phyloP scores from a whole-genome alignment of 177 flowering plant species.

The Vitis hybrid region DNA sequence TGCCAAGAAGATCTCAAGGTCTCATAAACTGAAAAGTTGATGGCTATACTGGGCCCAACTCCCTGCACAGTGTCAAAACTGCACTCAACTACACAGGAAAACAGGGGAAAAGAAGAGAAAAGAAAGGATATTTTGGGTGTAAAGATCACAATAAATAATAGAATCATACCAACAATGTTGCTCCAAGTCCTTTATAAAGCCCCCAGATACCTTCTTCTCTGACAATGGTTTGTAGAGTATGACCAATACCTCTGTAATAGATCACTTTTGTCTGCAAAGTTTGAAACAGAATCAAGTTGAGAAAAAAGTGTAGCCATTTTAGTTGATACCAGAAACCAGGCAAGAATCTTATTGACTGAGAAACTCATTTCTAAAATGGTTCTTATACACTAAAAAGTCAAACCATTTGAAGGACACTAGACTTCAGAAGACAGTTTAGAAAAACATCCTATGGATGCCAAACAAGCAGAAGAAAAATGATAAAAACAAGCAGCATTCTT shows the following conservation, averaged over 20 bases:
- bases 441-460: not conserved
- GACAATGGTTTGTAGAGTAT: conserved; percentile 55
- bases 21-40: conserved; percentile 69
- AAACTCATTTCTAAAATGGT: not conserved
- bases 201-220: conserved; percentile 60
- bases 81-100: conserved; percentile 3
- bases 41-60: conserved; percentile 74
- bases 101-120: not conserved
- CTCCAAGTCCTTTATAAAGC: conserved; percentile 75
- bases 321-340: not conserved
- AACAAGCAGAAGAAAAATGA: not conserved
- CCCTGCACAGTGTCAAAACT: conserved; percentile 37
- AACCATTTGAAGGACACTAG: not conserved
- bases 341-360: not conserved
- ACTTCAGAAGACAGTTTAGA: not conserved
- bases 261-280: conserved; percentile 50
- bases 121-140: not conserved
- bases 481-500: not conserved
- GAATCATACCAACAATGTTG: conserved; percentile 56
- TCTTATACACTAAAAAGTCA: not conserved
- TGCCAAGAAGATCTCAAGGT: conserved; percentile 57
- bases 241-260: conserved; percentile 65
- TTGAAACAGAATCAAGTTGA: not conserved
- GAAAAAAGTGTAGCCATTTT: not conserved
- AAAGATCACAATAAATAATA: not conserved